A percentile compares a stretch with the other conserved stretches of the same genome.
Conservation (phyloP, 495 filamentous ascomycete genomes). For the Podospora pseudocomata region DNA sequence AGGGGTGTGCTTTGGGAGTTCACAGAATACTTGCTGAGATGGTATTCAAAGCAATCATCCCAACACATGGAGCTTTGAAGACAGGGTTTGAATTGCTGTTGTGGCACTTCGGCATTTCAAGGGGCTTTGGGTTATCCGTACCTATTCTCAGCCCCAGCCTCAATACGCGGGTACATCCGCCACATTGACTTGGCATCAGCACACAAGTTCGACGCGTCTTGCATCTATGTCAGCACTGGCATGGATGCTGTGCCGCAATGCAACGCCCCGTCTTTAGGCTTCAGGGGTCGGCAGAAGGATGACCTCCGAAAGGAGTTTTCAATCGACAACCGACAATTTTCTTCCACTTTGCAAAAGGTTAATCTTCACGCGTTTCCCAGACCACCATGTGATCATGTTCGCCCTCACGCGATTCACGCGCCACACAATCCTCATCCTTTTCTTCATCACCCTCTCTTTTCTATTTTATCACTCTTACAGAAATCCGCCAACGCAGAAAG, state of each 20-base stretch:
- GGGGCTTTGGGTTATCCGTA: not conserved
- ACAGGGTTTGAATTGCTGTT: no score
- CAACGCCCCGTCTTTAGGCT: not conserved
- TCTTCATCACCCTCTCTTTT: not conserved
- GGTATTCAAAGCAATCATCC: no score
- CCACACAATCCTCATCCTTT: not conserved
- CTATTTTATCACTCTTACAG: not conserved
- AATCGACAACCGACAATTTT: not conserved
- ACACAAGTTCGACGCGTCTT: not conserved
- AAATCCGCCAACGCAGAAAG: not conserved
- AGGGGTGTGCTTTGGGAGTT: no score
- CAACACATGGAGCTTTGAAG: no score
- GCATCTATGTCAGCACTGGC: not conserved
- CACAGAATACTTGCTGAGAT: no score
- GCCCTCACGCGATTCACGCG: not conserved
- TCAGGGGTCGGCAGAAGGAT: not conserved
- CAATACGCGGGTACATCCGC: not conserved
- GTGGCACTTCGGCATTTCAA: not conserved
- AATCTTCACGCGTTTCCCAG: not conserved
- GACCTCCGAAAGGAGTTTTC: not conserved
- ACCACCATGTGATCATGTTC: not conserved
- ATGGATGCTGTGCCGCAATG: not conserved
- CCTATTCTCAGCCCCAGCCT: not conserved
- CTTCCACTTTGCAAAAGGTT: not conserved
- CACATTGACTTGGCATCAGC: not conserved